A percentile compares a stretch with the other conserved stretches of the same genome.
Conservation (phyloP, 2,329 filamentous ascomycete species). For the Alternaria arborescens region DNA sequence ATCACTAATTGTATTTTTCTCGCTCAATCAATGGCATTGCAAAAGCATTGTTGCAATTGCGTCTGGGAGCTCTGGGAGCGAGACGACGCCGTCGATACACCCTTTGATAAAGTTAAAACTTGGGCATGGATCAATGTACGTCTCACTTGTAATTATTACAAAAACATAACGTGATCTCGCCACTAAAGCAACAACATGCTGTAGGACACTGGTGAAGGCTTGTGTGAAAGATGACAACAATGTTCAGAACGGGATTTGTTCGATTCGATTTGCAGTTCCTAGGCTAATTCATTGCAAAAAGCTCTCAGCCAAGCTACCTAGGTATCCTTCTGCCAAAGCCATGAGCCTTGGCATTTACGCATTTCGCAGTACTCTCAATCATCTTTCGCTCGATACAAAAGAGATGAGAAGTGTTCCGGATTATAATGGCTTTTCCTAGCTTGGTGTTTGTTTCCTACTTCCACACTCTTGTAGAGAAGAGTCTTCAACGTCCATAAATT, state of each 20-base stretch:
- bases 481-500: neutral
- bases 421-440: neutral
- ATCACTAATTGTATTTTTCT: neutral
- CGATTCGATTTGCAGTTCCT: neutral
- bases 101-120: neutral
- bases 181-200: neutral
- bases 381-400: neutral
- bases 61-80: neutral
- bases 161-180: neutral
- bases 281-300: neutral
- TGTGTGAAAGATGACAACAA: neutral
- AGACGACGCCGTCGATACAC: neutral
- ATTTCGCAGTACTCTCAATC: neutral
- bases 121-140: neutral
- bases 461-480: neutral
- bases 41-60: neutral
- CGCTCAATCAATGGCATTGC: neutral
- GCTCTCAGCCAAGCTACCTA: neutral
- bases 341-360: neutral
- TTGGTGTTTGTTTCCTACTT: neutral
- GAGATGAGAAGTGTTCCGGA: neutral
- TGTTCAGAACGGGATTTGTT: neutral
- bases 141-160: neutral
- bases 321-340: neutral
- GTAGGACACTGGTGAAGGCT: neutral